Conservation (phyloP, 208 protist genomes). For the Acanthamoeba polyphaga region DNA sequence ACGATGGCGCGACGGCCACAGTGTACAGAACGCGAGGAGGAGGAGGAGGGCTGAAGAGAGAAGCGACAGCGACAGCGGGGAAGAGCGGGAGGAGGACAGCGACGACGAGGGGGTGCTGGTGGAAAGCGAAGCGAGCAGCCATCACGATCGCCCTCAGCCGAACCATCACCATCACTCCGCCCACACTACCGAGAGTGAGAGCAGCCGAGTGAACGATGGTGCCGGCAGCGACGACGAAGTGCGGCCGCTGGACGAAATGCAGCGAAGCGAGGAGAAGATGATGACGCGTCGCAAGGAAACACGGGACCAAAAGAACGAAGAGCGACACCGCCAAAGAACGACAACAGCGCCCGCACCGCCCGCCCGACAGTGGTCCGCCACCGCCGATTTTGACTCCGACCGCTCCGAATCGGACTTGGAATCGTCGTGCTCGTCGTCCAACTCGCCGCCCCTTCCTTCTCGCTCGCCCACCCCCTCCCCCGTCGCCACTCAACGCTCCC, state of each 20-base stretch:
- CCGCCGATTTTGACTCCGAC: neutral
- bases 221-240: neutral
- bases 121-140: neutral
- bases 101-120: neutral
- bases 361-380: neutral
- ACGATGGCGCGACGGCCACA: neutral
- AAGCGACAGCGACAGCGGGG: too few relatives aligned
- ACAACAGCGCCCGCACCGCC: neutral
- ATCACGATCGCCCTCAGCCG: too few relatives aligned
- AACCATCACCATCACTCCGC: too few relatives aligned
- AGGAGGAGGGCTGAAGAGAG: neutral
- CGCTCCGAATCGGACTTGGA: neutral
- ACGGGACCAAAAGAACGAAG: neutral
- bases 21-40: neutral
- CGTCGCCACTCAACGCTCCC: neutral
- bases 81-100: neutral
- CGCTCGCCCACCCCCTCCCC: neutral
- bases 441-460: slow-evolving; percentile 7
- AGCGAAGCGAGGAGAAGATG: slow-evolving; percentile 12
- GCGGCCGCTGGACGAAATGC: slow-evolving; percentile 23
- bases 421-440: neutral
- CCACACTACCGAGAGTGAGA: neutral
- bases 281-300: neutral
- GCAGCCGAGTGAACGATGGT: neutral
- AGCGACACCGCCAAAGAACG: neutral